Evolutionary conservation across 495 filamentous ascomycete genomes (phyloP), one percentile per base, ranked within the genome.

Genomic region (Cladorrhinum samala): DNA sequence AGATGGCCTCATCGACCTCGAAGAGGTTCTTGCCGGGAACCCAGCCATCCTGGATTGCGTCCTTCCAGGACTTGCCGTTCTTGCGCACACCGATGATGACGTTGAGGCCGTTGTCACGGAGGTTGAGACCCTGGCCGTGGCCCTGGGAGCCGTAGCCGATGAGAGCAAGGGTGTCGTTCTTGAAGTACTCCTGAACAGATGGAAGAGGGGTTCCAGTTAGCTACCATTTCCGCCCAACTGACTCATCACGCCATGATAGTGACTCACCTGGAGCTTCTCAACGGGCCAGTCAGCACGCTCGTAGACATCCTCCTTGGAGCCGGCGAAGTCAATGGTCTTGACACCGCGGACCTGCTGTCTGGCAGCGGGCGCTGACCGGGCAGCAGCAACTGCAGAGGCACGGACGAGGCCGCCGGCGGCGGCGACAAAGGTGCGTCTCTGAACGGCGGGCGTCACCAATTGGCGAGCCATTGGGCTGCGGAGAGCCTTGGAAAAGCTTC

Each of bases 81-180:
- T 96, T 96, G 65, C 93, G 88, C 66, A 98, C 93, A 77, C 93
- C 93, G 60, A 98, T 81, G 66, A 98, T 96, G 69, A 98, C 93
- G 70, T 96, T 96, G 53, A 98, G 81, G 66, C 93, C 93, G 78
- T 98, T 94, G 83, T 98, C 93, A 72, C 93, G 91, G 63, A 97
- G 84, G 81, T 98, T 98, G 59, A 98, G 87, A 68, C 94, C 94
- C 79, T 98, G 93, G 62, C 94, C 93, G 77, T 98, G 93, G 60
- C 93, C 81, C 63, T 98, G 93, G 60, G 94, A 97, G 64, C 93
- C 93, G 78, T 98, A 98, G 69, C 93, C 93, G 72, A 98, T 98
- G 63, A 98, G 86, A 56, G 94, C 93, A 65, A 98, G 89, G 66
- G 91, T 97, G 69, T 98, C 93, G 77, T 97, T 84, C 84, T 97